Base-by-base conservation (phyloP, 2,329 filamentous ascomycete genomes). In the Penicillium sclerotigenum region DNA sequence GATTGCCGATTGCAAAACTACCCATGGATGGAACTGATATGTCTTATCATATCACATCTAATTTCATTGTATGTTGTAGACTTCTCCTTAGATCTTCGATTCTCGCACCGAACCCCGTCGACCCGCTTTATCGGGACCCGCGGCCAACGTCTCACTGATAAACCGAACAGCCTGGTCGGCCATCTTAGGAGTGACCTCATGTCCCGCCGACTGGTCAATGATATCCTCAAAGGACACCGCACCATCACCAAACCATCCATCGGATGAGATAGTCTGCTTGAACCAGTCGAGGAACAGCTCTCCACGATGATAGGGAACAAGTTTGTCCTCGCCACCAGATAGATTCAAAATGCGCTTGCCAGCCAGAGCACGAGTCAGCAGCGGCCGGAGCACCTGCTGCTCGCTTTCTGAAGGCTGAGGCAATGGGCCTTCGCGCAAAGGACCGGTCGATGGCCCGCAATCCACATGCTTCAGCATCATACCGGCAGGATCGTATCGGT, bases 401-500 rank as follows among this genome's bases (percentile, higher is more conserved):
- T 83, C 79, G 5, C 72, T 62, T 7, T 76, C 73, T 1, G 72
- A 72, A 1, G 76, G 69, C 6, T 75, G 70, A 2, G 68, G 69
- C n/a, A 77, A 56, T 4, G 67, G 63, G 2, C 59, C 67, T 26
- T 68, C 63, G 26, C 70, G 71, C n/a, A 68, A 59, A 14, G 68
- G 62, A 18, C 61, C 59, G 40, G 62, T 54, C 20, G 65, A 56
- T 10, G 59, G 42, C 14, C 56, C 58, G 13, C 62, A 59, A 16
- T 65, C 61, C 51, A 73, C 59, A 1, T 80, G 77, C 43, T 83
- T 82, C 5, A 95, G 86, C 10, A 96, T 74, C 7, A 94, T 76
- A 1, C 83, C 87, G 20, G 87, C 88, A 0, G 93, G 91, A 65
- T 99, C 94, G 57, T 81, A 83, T 52, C 81, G 81, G 22, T 80